Percentiles rank a stretch among this genome's conserved stretches.
phyloP scores from a whole-genome alignment of 2,329 filamentous ascomycete genomes.

The Elsinoe australis region DNA sequence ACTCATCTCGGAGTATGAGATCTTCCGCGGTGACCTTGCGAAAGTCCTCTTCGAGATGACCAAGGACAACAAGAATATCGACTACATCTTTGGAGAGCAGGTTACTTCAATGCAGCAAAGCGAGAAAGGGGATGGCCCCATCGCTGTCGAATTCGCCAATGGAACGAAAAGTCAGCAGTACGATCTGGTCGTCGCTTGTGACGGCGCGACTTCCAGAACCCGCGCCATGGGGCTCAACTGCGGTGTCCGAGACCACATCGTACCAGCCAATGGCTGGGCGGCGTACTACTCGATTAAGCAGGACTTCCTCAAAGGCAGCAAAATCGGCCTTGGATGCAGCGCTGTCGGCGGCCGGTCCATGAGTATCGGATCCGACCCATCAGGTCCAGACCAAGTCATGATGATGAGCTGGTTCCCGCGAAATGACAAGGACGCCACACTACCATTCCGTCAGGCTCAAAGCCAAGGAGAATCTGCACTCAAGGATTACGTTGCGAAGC shows the following conservation, averaged over 20 bases:
- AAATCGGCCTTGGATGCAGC: constrained; percentile 33
- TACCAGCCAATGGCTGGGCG: constrained; percentile 34
- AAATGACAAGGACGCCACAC: constrained; percentile 25
- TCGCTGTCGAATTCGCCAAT: constrained; percentile 38
- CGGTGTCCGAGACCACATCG: constrained; percentile 34
- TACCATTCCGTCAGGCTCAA: constrained; percentile 37
- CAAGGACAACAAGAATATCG: constrained; percentile 32
- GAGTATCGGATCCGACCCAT: constrained; percentile 30
- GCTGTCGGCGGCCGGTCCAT: constrained; percentile 36
- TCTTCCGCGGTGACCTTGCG: constrained; percentile 32
- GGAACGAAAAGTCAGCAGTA: constrained; percentile 33
- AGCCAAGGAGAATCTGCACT: constrained; percentile 32
- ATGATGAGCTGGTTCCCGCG: constrained; percentile 34
- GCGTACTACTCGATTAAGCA: constrained; percentile 38
- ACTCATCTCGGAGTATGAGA: constrained; percentile 34
- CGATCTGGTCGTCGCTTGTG: constrained; percentile 45
- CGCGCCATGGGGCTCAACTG: constrained; percentile 39
- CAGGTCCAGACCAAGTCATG: constrained; percentile 29
- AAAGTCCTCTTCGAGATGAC: constrained; percentile 32
- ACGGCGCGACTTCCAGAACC: constrained; percentile 43
- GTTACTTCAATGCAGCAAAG: constrained; percentile 32
- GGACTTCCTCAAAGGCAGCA: constrained; percentile 35
- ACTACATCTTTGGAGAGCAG: constrained; percentile 36
- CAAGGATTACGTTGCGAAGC: constrained; percentile 28
- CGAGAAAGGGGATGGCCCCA: constrained; percentile 27